A percentile compares a stretch with the other conserved stretches of the same genome.
phyloP scores from a whole-genome alignment of 2,329 filamentous ascomycete genomes.

The Cercospora zeae-maydis region DNA sequence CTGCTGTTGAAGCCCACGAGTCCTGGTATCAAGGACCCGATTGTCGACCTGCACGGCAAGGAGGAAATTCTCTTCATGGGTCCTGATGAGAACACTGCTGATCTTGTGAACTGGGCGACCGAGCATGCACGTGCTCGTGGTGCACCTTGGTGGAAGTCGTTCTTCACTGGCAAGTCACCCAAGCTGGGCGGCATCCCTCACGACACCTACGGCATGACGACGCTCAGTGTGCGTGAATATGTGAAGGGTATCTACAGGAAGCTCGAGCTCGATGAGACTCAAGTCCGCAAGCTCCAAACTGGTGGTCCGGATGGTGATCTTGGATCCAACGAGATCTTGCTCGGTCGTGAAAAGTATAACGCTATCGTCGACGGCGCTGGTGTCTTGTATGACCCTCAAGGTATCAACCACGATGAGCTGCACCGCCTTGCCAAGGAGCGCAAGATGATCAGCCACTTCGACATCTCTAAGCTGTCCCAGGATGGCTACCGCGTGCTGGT shows the following conservation, averaged over 20 bases:
- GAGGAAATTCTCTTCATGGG: conserved; percentile 98
- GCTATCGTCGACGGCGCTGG: conserved; percentile 94
- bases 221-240: conserved; percentile 91
- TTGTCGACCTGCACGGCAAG: conserved; percentile 92
- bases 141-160: conserved; percentile 99
- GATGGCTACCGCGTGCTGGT: conserved; percentile 89
- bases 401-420: conserved; percentile 79
- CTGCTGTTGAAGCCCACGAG: conserved; percentile 83
- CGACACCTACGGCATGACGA: conserved; percentile 96
- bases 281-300: conserved; percentile 91
- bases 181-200: conserved; percentile 95
- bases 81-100: conserved; percentile 96
- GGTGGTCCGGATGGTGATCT: conserved; percentile 95
- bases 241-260: conserved; percentile 97
- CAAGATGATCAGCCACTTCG: conserved; percentile 85
- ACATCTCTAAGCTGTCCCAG: conserved; percentile 76
- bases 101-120: conserved; percentile 97
- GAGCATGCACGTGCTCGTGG: conserved; percentile 83
- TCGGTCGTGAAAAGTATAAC: conserved; percentile 93
- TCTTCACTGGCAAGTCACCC: conserved; percentile 98
- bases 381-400: conserved; percentile 88
- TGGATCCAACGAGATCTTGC: conserved; percentile 94
- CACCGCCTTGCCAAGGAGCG: conserved; percentile 78
- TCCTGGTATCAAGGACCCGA: conserved; percentile 97
- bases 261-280: conserved; percentile 79